These are phyloP conservation scores for Liriodendron chinense DNA, from an alignment of 164 flowering plant genomes.

Conservation along the genomic window DNA sequence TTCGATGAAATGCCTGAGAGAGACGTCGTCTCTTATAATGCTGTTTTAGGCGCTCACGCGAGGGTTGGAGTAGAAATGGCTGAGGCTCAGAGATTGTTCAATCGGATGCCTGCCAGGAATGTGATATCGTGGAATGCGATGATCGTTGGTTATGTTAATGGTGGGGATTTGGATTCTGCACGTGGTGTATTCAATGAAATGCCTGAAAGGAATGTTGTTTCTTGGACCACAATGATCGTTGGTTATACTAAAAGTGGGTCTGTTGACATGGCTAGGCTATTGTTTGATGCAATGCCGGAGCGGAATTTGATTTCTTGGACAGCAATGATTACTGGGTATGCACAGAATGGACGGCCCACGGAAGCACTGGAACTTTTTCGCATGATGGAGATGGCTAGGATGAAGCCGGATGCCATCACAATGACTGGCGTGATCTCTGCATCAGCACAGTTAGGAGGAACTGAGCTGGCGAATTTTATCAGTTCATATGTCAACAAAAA, in stretches of 20 bases:
- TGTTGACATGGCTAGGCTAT: constrained; percentile 24
- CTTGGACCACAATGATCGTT: constrained; percentile 32
- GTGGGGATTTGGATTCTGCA: constrained; percentile 23
- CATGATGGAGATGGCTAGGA: constrained; percentile 14
- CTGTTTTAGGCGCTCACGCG: constrained; percentile 29
- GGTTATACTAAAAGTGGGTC: constrained; percentile 30
- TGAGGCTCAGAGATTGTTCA: constrained; percentile 18
- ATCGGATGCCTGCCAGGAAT: constrained; percentile 26
- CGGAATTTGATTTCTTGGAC: constrained; percentile 39
- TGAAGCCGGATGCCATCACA: constrained; percentile 33
- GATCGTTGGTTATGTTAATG: constrained; percentile 28
- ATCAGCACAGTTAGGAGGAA: constrained; percentile 27
- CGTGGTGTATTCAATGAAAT: constrained; percentile 21
- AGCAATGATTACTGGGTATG: constrained; percentile 37
- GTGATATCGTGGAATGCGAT: constrained; percentile 32
- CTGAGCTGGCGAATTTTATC: constrained; percentile 30
- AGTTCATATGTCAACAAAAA: constrained; percentile 25
- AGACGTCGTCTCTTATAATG: constrained; percentile 34
- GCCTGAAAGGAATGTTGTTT: constrained; percentile 28
- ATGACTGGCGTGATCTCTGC: constrained; percentile 37
- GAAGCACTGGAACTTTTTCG: constrained; percentile 29
- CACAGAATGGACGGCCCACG: constrained; percentile 30
- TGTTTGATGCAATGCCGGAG: constrained; percentile 35
- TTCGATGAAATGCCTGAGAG: constrained; percentile 30
- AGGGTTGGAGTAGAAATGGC: constrained; percentile 22